phyloP scores from a whole-genome alignment of 139 green algal species.

The Haematococcus sp. region DNA sequence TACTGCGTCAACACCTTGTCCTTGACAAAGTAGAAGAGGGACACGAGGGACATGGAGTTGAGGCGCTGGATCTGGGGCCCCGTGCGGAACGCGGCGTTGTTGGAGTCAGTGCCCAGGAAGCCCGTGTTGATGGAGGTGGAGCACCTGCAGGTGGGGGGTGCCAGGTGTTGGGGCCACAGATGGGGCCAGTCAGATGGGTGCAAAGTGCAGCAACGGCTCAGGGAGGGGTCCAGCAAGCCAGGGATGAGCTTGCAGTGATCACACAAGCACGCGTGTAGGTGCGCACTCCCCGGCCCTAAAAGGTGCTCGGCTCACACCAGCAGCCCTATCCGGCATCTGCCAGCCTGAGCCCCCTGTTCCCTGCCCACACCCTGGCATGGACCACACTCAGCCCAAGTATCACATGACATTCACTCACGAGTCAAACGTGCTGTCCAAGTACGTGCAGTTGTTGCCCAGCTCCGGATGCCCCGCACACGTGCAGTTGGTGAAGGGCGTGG shows the following conservation, averaged over 20 bases:
- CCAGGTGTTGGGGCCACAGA: neutral
- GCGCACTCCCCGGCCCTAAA: too few species aligned
- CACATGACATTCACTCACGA: neutral
- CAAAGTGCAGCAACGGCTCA: too few species aligned
- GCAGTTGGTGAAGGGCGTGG: constrained; percentile 26
- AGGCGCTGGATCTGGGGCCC: constrained; percentile 34
- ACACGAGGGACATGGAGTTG: constrained; percentile 30
- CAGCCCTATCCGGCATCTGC: too few species aligned
- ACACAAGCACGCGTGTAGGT: too few species aligned
- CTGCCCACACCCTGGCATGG: too few species aligned
- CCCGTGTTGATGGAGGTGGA: constrained; percentile 27
- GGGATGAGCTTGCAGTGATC: too few species aligned
- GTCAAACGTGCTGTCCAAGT: constrained; percentile 8
- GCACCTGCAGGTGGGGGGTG: constrained; percentile 15
- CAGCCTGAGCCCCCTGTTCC: too few species aligned
- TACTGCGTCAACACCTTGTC: neutral
- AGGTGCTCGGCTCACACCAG: too few species aligned
- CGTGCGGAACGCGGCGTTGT: constrained; percentile 19
- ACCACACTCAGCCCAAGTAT: too few species aligned
- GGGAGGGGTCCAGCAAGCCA: too few species aligned
- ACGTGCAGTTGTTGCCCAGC: constrained; percentile 4
- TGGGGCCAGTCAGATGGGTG: neutral
- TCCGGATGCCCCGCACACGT: constrained; percentile 1
- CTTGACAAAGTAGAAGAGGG: constrained; percentile 23
- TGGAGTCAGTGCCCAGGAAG: constrained; percentile 23